Evolutionary conservation across 495 filamentous ascomycete species (phyloP).

Genomic region (Baudoinia panamericana): DNA sequence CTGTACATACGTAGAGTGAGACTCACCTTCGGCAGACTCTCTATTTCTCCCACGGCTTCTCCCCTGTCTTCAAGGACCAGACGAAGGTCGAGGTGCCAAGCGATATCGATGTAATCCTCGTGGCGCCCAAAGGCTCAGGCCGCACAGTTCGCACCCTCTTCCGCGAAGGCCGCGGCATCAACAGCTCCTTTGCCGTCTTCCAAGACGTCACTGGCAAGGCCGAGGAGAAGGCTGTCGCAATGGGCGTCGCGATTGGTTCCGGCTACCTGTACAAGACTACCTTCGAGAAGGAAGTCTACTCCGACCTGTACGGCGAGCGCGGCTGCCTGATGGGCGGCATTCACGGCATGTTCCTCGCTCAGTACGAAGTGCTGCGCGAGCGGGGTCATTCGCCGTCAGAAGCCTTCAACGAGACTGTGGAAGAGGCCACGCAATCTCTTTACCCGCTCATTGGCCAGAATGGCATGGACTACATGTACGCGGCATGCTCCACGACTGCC

Average conservation of each 20-base stretch:
- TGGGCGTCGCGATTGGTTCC: conserved; percentile 89
- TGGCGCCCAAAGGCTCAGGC: conserved; percentile 96
- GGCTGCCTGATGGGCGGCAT: conserved; percentile 99
- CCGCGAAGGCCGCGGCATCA: conserved; percentile 96
- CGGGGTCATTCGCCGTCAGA: conserved; percentile 91
- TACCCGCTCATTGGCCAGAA: conserved; percentile 93
- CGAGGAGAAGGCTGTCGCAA: conserved; percentile 93
- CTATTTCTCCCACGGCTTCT: conserved; percentile 99
- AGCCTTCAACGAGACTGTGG: conserved; percentile 98
- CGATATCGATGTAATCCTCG: conserved; percentile 97
- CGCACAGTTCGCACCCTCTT: conserved; percentile 96
- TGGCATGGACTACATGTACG: conserved; percentile 99
- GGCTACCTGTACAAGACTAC: conserved; percentile 99
- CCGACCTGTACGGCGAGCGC: conserved; percentile 97
- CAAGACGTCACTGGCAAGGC: conserved; percentile 97
- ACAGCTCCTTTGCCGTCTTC: conserved; percentile 96
- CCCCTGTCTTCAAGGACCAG: conserved; percentile 96
- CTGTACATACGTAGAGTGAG: conserved; percentile 17
- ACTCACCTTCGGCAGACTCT: conserved; percentile 49
- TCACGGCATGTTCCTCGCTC: conserved; percentile 99
- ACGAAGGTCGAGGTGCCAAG: conserved; percentile 95
- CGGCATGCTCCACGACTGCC: conserved; percentile 96
- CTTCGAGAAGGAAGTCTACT: conserved; percentile 99
- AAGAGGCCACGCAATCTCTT: conserved; percentile 94
- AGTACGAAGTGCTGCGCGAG: conserved; percentile 99